A percentile compares a stretch with the other conserved stretches of the same genome.
phyloP scores from a whole-genome alignment of 2,329 filamentous ascomycete genomes.

The Ceratocystis destructans region DNA sequence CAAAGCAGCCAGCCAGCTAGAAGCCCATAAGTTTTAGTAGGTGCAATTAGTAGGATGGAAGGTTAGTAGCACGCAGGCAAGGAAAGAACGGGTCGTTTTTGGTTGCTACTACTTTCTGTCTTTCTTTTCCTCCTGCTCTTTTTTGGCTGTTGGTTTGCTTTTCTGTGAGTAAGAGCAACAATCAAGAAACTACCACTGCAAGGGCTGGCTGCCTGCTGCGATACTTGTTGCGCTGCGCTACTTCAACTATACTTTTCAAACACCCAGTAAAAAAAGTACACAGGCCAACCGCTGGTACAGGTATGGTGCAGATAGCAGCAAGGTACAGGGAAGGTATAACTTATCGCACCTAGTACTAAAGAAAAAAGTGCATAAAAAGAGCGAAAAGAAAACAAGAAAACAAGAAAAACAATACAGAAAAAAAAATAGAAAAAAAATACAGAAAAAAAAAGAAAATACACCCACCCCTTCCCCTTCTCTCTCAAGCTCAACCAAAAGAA shows the following conservation, averaged over 20 bases:
- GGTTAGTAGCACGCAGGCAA: background rate
- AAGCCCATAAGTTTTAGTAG: too few species aligned
- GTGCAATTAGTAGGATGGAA: background rate
- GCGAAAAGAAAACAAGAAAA: background rate
- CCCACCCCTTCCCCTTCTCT: background rate
- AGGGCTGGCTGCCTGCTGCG: background rate
- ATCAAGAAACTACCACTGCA: too few species aligned
- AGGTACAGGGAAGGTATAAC: background rate
- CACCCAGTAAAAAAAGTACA: background rate
- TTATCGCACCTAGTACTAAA: background rate
- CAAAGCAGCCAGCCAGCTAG: too few species aligned
- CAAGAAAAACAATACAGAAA: background rate
- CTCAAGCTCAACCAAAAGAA: background rate
- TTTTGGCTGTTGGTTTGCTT: background rate
- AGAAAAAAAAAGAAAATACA: background rate
- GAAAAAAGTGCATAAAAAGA: background rate
- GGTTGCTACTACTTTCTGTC: background rate
- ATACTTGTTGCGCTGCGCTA: background rate
- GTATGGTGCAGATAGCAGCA: background rate
- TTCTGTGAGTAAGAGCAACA: background rate
- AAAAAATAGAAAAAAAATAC: background rate
- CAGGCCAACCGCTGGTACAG: background rate
- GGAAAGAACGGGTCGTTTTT: slow-evolving; percentile 4
- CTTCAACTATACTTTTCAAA: background rate
- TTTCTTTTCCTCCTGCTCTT: too few species aligned